Evolutionary conservation across 805 yeast genomes (phyloP), one percentile per base, ranked within the genome.

Genomic region (Kazachstania viticola): DNA sequence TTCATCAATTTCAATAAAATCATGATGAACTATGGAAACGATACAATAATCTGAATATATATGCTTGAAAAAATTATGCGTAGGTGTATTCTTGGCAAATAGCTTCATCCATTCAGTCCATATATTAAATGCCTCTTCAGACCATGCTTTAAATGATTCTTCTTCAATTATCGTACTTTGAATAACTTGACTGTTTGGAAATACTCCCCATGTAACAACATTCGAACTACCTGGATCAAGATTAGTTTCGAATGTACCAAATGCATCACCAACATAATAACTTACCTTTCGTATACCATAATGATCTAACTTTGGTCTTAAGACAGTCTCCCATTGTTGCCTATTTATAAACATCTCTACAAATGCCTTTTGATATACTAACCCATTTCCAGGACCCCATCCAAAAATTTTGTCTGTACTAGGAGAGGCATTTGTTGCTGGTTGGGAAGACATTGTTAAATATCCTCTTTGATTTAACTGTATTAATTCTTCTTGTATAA

Each of bases 151-250:
- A 62, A 91, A 88, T 2, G 96, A 83, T 45, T 85, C 95, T 44
- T 75, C 80, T 50, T 87, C 95, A 35, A 91, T 76, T 39, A 87
- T 79, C 0, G 98, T 91, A 0, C 96, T 81, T 56, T 87, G 96
- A 23, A 84, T 71, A 23, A 85, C 77, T 50, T 84, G 95, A 41
- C 85, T 73, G 55, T 78, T 78, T 6, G 94, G 94, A 67, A 91
- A 88, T 3, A 81, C 94, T 40, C 97, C 98, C 98, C 98, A 91
- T 1, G 98, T 91, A 7, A 91, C 93, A 17, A 91, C 94, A 41
- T 77, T 79, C 27, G 84, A 75, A 21, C 71, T 51, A 14, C 60
- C 64, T 1, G 62, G 51, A 1, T 64, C 63, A 48, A 78, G 58
- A 44, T 79, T 84, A 2, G 91, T 71, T 18, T 65, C 61, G 40